phyloP scores from a whole-genome alignment of 2,329 filamentous ascomycete genomes.

The Botrytis deweyae region DNA sequence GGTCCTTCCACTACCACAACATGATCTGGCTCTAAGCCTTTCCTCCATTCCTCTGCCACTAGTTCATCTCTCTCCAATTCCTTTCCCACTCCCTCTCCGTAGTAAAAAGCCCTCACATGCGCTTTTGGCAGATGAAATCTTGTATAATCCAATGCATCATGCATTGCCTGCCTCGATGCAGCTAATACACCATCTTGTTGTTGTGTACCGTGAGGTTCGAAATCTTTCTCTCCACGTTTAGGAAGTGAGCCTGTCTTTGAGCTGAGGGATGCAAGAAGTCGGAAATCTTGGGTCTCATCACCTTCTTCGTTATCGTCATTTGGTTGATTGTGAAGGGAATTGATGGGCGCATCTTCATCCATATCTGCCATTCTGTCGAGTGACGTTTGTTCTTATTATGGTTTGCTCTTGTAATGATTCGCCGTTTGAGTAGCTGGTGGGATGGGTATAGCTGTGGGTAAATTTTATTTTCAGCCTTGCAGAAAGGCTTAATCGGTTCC shows the following conservation, averaged over 20 bases:
- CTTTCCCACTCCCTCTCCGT: constrained; percentile 50
- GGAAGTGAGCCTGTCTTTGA: constrained; percentile 62
- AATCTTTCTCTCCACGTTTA: constrained; percentile 94
- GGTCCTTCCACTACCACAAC: constrained; percentile 69
- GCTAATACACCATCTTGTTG: constrained; percentile 77
- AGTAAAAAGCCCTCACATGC: constrained; percentile 71
- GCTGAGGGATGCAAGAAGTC: constrained; percentile 61
- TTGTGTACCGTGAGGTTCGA: constrained; percentile 85
- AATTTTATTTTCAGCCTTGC: constrained; percentile 29
- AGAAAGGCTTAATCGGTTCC: constrained; percentile 22
- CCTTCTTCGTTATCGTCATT: constrained; percentile 61
- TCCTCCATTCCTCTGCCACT: constrained; percentile 67
- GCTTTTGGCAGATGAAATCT: constrained; percentile 69
- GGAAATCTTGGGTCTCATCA: constrained; percentile 85
- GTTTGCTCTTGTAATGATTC: not conserved
- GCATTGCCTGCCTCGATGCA: constrained; percentile 82
- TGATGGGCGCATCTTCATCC: constrained; percentile 39
- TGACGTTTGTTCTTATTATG: not conserved
- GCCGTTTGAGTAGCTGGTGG: not conserved
- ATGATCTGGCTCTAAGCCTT: constrained; percentile 54
- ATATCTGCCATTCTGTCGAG: constrained; percentile 33
- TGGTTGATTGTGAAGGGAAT: constrained; percentile 27
- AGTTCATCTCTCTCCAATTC: constrained; percentile 42
- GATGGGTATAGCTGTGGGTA: not conserved
- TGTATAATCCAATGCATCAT: constrained; percentile 77